Percentiles rank a stretch among this genome's conserved stretches.
Evolutionary conservation across 2,329 filamentous ascomycete genomes (phyloP).

Genomic region (Penicillium griseofulvum): DNA sequence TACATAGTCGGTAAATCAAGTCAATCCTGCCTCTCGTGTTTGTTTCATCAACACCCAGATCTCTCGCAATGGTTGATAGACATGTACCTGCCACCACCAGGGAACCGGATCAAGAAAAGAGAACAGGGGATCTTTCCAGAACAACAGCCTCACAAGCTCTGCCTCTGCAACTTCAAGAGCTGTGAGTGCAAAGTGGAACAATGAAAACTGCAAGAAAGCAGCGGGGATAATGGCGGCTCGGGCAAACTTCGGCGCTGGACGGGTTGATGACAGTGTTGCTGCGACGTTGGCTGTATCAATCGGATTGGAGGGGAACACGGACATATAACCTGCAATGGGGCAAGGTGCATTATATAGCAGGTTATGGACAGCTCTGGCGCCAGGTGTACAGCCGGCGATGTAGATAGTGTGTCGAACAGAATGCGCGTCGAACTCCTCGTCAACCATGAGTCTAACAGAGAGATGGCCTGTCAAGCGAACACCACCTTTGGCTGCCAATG

Average conservation of each 20-base stretch:
- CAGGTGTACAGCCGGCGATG: constrained; percentile 34
- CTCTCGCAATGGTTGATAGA: constrained; percentile 52
- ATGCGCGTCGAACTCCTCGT: constrained; percentile 39
- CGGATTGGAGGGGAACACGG: constrained; percentile 18
- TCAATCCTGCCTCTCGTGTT: constrained; percentile 39
- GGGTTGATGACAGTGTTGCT: constrained; percentile 12
- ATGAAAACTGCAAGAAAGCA: constrained; percentile 3
- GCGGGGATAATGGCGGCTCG: neutral
- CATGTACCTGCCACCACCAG: constrained; percentile 56
- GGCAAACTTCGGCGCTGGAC: neutral
- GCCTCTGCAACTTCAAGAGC: neutral
- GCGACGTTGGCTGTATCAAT: constrained; percentile 10
- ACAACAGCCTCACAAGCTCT: constrained; percentile 35
- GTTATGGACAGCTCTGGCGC: constrained; percentile 25
- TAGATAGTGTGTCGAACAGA: constrained; percentile 36
- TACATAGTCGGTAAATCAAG: neutral
- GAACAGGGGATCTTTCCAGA: constrained; percentile 58
- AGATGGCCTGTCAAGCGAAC: constrained; percentile 65
- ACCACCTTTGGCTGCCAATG: constrained; percentile 53
- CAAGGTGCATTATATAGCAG: constrained; percentile 32
- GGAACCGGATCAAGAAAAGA: constrained; percentile 57
- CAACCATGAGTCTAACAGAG: constrained; percentile 68
- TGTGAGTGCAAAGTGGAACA: neutral
- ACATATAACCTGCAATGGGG: constrained; percentile 29
- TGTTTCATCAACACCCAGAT: constrained; percentile 40